Percentiles rank a stretch among this genome's conserved stretches.
Conservation (phyloP, 2,329 filamentous ascomycete genomes). For the Trichoderma asperellum region DNA sequence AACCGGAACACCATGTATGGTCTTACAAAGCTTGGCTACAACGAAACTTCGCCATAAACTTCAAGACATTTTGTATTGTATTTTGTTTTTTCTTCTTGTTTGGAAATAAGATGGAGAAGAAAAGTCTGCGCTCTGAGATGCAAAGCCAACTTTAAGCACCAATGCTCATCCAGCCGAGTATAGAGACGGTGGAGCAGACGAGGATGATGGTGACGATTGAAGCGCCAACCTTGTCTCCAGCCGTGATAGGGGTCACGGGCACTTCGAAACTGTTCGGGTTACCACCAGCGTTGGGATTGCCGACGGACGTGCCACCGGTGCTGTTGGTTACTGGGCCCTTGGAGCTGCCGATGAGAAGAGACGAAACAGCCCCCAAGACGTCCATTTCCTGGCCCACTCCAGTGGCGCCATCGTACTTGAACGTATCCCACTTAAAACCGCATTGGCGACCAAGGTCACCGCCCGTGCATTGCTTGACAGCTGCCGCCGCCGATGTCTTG, state of each 20-base stretch:
- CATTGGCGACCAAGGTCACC: slow-evolving; percentile 55
- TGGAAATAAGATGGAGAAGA: neutral
- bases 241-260: slow-evolving; percentile 44
- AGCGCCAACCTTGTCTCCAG: slow-evolving; percentile 52
- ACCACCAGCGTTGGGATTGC: slow-evolving; percentile 49
- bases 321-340: slow-evolving; percentile 50
- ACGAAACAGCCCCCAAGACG: slow-evolving; percentile 59
- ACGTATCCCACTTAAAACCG: slow-evolving; percentile 58
- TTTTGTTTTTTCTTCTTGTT: neutral
- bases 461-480: slow-evolving; percentile 59
- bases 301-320: slow-evolving; percentile 57
- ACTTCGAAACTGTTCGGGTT: slow-evolving; percentile 43
- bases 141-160: slow-evolving; percentile 36
- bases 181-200: slow-evolving; percentile 44
- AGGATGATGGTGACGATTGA: slow-evolving; percentile 53
- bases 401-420: slow-evolving; percentile 56
- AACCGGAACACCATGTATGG: slow-evolving; percentile 13
- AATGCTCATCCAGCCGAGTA: slow-evolving; percentile 56
- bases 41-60: neutral
- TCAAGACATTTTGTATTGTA: neutral
- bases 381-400: slow-evolving; percentile 66
- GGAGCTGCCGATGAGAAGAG: slow-evolving; percentile 51
- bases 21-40: neutral
- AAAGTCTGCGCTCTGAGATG: neutral
- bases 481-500: slow-evolving; percentile 56